Base-by-base conservation (phyloP, 441 rosid species). In the Populus trichocarpa region DNA sequence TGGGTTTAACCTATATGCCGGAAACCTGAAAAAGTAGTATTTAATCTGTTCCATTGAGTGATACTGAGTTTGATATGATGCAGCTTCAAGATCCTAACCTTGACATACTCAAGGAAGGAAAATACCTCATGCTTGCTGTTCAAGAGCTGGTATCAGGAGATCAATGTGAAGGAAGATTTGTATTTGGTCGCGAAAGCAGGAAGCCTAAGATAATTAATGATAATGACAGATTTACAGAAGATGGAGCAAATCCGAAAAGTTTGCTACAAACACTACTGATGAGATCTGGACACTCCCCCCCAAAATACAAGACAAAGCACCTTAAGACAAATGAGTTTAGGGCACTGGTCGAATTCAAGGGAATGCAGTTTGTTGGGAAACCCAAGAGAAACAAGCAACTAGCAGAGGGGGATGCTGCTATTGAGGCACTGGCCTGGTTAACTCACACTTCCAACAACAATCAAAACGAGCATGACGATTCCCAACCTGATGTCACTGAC, bases 221-320 rank as follows among this genome's bases (percentile, higher is more conserved):
- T 73, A 84, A 82, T 63, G 87, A 81, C 87, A 89, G 86, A 83
- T 89, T 90, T 78, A 84, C 89, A 0, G 90, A 85, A 89, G 99
- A 94, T 57, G 98, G 99, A 80, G 89, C 95, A 65, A 94, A 94
- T 78, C 98, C 99, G 0, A 94, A 97, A 85, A 93, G 97, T 89
- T 90, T 94, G 86, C 89, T 97, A 66, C 99, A 97, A 74, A 97
- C 98, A 63, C 89, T 93, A 76, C 74, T 97, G 83, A 93, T 93
- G 98, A 88, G 99, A 84, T 98, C 99, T 1, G 98, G 97, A 38
- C 98, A 97, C 82, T 91, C 97, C 42, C 98, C 99, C 83, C 99
- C 99, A 46, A 97, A 89, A 70, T 97, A 97, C 89, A 97, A 93
- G 82, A 91, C 97, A 0, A 97, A 97, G 86, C 99, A 94, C 82